Base-by-base conservation (phyloP, 2,329 filamentous ascomycete genomes). In the Fusarium sp. region DNA sequence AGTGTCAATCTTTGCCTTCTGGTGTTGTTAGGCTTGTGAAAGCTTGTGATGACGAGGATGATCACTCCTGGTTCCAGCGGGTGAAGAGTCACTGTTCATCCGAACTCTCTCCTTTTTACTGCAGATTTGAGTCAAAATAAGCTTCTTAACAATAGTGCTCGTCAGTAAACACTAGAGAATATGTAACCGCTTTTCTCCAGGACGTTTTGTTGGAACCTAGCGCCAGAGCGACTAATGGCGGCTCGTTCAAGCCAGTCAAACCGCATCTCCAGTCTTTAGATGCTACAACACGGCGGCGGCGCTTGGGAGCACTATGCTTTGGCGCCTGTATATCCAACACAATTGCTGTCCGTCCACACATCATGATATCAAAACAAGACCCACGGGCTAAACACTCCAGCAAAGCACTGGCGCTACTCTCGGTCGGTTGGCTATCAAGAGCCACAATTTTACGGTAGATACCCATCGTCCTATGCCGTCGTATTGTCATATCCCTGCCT, bases 401-500 rank as follows among this genome's bases (percentile, higher is more conserved):
- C 39, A 50, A 48, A 36, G 31, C 6, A 57, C 24, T 54, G 24
- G 24, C 30, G 24, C 28, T 35, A 35, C 31, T 28, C 65, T 68
- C 35, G 35, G 35, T 48, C 45, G 65, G 51, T 70, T 76, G 74
- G 75, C 62, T 56, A 45, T 47, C 65, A 51, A 51, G 62, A 68
- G 61, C 57, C 65, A 68, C 73, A 74, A 74, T 69, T 68, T 51
- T 65, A 60, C 44, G 53, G 65, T 50, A 64, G 30, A 56, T 67
- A n/a, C 30, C 39, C 69, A 58, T 69, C 63, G 61, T 65, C 55
- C 68, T 62, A 66, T 61, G 64, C 69, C 50, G 50, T 71, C 64
- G 65, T 68, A 73, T 70, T 61, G 62, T 51, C 60, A 12, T 36
- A 72, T 75, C 75, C 75, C 61, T 76, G 75, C 68, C 68, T 75